Conservation (phyloP, 148 eudicot species). For the Polygonum maritimum region DNA sequence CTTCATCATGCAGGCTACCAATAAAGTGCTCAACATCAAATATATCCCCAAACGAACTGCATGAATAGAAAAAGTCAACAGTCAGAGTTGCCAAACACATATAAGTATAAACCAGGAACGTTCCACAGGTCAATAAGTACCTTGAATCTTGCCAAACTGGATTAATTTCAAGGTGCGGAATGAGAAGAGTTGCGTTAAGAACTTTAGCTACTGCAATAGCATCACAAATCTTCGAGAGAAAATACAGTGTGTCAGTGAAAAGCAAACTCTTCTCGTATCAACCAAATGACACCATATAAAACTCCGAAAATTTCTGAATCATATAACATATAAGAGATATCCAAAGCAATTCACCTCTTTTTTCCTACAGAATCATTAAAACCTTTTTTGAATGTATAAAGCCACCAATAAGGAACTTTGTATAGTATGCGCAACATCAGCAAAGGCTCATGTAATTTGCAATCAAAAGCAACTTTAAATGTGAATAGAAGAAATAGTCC, state of each 20-base stretch:
- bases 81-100: not conserved
- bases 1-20: no score
- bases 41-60: no score
- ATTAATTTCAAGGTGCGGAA: slow-evolving; percentile 14
- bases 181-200: slow-evolving; percentile 13
- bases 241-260: not conserved
- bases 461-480: not conserved
- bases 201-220: slow-evolving; percentile 15
- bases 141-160: slow-evolving; percentile 14
- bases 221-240: slow-evolving; percentile 12
- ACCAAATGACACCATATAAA: not conserved
- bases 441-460: not conserved
- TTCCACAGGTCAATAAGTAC: not conserved
- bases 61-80: no score
- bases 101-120: not conserved
- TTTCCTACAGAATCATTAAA: not conserved
- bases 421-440: not conserved
- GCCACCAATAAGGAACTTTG: not conserved
- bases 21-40: no score
- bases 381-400: not conserved
- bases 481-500: not conserved
- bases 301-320: not conserved
- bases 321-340: not conserved
- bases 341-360: not conserved
- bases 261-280: not conserved